These are phyloP conservation scores for Neopestalotiopsis sp. DNA, from an alignment of 2,329 filamentous ascomycete genomes.

Conservation along the genomic window DNA sequence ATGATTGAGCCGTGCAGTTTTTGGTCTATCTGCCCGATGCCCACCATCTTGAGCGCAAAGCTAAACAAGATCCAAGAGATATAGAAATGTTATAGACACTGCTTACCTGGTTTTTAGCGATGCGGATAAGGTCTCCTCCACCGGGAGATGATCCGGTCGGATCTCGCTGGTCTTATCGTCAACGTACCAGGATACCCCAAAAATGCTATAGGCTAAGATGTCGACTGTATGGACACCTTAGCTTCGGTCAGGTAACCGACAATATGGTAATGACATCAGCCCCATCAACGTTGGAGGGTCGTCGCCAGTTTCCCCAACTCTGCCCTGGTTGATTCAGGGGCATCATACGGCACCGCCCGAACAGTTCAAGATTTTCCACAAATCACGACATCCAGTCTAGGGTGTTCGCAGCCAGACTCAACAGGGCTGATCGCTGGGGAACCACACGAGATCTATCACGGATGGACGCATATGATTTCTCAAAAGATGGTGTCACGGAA, in stretches of 20 bases:
- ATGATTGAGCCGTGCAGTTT: background rate
- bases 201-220: background rate
- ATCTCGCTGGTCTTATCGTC: background rate
- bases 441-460: conserved; percentile 1
- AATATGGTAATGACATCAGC: conserved; percentile 8
- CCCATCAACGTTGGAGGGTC: background rate
- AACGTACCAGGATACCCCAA: background rate
- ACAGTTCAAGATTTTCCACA: conserved; percentile 5
- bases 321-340: background rate
- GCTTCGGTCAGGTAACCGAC: background rate
- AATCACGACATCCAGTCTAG: background rate
- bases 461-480: background rate
- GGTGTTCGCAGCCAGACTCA: background rate
- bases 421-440: background rate
- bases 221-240: background rate
- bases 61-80: background rate
- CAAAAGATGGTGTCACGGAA: background rate
- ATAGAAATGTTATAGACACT: background rate
- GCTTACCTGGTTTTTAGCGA: background rate
- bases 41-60: background rate
- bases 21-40: background rate
- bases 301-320: background rate
- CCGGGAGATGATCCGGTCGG: background rate
- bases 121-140: background rate
- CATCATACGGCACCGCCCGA: conserved; percentile 1